Percentiles rank a stretch among this genome's conserved stretches.
Evolutionary conservation across 257 asterid genomes (phyloP).

Genomic region (Plantago major): DNA sequence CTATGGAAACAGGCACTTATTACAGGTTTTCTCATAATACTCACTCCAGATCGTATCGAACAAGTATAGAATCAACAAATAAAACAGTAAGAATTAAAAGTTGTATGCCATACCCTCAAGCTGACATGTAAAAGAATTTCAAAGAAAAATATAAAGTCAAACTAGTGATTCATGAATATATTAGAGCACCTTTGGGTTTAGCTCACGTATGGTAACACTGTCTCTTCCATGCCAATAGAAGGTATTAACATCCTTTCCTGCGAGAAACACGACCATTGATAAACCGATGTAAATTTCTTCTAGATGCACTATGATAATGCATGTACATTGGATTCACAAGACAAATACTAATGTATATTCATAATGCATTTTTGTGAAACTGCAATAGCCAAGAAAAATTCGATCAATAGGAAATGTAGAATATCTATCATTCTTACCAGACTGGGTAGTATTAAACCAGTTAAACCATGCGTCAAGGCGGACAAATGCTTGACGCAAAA

Average conservation of each 20-base stretch:
- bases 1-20: too few relatives aligned
- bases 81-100: not conserved
- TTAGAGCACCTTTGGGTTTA: conserved; percentile 83
- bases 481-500: conserved; percentile 66
- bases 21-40: too few relatives aligned
- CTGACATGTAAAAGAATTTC: not conserved
- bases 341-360: not conserved
- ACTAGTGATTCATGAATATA: conserved; percentile 8
- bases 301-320: conserved; percentile 16
- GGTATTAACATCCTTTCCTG: conserved; percentile 71
- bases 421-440: conserved; percentile 45
- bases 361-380: not conserved
- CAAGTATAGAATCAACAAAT: not conserved
- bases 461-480: conserved; percentile 96
- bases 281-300: conserved; percentile 10
- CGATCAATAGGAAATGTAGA: conserved; percentile 10
- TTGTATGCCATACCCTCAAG: too few relatives aligned
- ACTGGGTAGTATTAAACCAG: conserved; percentile 92
- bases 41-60: too few relatives aligned
- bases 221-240: conserved; percentile 99
- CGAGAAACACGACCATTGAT: conserved; percentile 14
- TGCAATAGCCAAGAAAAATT: conserved; percentile 11
- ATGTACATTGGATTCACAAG: conserved; percentile 13
- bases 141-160: conserved; percentile 9
- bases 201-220: conserved; percentile 54